phyloP scores from a whole-genome alignment of 2,329 filamentous ascomycete species.

The Aspergillus sp. region DNA sequence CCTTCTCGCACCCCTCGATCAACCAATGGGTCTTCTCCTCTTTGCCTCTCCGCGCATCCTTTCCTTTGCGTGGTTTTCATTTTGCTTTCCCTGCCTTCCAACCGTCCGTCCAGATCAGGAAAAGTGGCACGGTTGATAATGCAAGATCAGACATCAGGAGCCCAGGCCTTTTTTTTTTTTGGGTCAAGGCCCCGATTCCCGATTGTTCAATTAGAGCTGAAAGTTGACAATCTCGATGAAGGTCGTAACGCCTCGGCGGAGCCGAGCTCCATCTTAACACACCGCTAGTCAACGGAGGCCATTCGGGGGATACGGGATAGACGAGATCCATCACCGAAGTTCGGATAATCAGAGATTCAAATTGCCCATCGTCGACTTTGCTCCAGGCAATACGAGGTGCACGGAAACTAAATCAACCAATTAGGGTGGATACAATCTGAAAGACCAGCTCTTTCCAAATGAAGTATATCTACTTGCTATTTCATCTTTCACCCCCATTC shows the following conservation, averaged over 20 bases:
- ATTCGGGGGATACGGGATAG: neutral
- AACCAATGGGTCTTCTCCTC: neutral
- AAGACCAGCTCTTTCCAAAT: constrained; percentile 1
- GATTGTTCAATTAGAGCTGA: neutral
- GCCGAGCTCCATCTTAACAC: neutral
- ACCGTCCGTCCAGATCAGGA: neutral
- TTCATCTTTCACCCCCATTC: neutral
- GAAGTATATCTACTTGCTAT: neutral
- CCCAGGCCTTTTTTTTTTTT: neutral
- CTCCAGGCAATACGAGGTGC: neutral
- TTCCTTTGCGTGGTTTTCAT: neutral
- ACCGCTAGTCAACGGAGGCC: constrained; percentile 2
- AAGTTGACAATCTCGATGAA: neutral
- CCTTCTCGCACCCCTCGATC: neutral
- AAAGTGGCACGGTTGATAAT: constrained; percentile 1
- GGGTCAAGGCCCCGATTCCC: neutral
- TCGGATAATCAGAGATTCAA: neutral
- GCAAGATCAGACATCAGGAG: constrained; percentile 1
- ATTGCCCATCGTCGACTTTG: neutral
- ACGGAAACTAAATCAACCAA: neutral
- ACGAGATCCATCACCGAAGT: neutral
- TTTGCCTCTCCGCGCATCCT: neutral
- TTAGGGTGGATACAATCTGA: neutral
- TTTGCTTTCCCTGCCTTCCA: neutral
- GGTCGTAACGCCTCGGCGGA: neutral